Base-by-base conservation (phyloP, 2,329 filamentous ascomycete genomes). In the Endocalyx cinctus region DNA sequence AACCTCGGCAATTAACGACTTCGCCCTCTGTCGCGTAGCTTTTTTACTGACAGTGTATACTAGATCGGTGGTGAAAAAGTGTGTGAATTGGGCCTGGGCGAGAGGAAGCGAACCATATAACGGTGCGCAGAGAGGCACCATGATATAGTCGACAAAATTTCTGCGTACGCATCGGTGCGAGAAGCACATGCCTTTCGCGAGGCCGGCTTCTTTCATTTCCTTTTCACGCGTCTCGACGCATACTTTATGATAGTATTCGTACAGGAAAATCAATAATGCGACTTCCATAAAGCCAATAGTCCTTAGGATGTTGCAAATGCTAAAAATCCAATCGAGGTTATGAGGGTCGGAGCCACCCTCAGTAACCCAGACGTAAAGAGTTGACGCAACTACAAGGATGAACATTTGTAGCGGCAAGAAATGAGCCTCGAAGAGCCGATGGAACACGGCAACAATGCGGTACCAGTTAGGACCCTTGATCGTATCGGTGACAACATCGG, bases 1-100 rank as follows among this genome's bases (percentile, higher is more conserved):
- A 26, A 66, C 57, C 17, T 59, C 62, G n/a, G 57, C 58, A 27
- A 58, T 61, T 31, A 66, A 41, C 4, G 66, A 64, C 38, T 67
- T 68, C 19, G 64, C 59, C 43, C 69, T 59, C 54, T 72, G 66
- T 37, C 74, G 60, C 3, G 69, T 74, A 48, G 77, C 72, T 54
- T 86, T 87, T 58, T 79, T 77, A 63, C 79, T 84, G 49, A 87
- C 82, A 0, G 77, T 74, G 58, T 87, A 87, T 10, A 82, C 77
- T 45, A 87, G 55, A 35, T 82, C 69, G 20, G 80, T 63, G 1
- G 78, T 84, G 72, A 79, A 86, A 50, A 86, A 77, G 53, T 87
- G 82, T 50, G 70, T 75, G 34, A 85, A 58, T 43, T 82, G 74
- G 3, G 82, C 82, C 42, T 85, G 79, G 5, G 79, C 67, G 27